Conservation (phyloP, 495 filamentous ascomycete species). For the Glonium stellatum region DNA sequence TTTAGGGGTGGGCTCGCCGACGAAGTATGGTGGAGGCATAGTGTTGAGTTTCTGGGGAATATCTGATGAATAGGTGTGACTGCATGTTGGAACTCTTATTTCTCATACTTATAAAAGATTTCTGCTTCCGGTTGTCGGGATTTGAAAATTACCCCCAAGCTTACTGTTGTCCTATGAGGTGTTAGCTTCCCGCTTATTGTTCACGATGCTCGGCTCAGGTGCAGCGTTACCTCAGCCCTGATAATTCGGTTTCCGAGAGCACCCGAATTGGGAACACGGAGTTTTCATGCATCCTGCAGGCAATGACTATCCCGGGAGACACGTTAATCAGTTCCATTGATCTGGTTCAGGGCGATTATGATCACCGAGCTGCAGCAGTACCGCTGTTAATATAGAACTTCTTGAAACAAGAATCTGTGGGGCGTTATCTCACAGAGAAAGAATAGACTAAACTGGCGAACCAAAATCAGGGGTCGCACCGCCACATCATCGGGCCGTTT, state of each 20-base stretch:
- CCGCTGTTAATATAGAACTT: no score
- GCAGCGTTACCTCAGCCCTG: not conserved
- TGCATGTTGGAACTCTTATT: not conserved
- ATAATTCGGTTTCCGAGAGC: not conserved
- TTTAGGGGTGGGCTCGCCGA: not conserved
- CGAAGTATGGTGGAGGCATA: constrained; percentile 1
- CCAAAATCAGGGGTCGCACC: no score
- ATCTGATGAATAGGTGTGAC: not conserved
- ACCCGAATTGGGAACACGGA: not conserved
- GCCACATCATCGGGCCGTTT: no score
- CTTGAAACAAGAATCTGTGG: no score
- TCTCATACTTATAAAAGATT: not conserved
- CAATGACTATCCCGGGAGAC: not conserved
- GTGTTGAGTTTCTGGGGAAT: not conserved
- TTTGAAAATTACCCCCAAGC: not conserved
- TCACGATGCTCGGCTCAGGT: not conserved
- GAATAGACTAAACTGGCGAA: no score
- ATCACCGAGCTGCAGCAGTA: not conserved
- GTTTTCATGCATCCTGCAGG: not conserved
- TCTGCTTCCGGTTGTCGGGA: not conserved
- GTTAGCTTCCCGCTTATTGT: not conserved
- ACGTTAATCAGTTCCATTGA: not conserved
- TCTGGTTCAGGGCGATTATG: not conserved
- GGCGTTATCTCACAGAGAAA: no score
- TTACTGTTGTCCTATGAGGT: not conserved